These are phyloP conservation scores for Myxozyma kluyveri DNA, from an alignment of 805 yeast genomes.

Conservation along the genomic window DNA sequence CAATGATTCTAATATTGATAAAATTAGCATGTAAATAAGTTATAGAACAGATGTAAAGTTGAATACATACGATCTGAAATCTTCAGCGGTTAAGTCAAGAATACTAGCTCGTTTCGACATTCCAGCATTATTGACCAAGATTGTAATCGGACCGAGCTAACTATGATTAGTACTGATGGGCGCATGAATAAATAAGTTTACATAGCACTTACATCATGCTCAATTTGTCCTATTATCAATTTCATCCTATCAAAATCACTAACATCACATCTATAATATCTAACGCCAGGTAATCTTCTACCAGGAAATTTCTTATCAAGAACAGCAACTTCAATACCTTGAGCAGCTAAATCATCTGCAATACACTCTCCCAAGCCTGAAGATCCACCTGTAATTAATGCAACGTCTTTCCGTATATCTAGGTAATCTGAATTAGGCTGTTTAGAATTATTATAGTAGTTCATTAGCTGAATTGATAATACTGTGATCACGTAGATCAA, in stretches of 20 bases:
- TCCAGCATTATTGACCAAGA: slow-evolving; percentile 85
- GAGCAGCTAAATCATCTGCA: slow-evolving; percentile 45
- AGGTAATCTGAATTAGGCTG: not conserved
- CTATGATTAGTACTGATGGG: not conserved
- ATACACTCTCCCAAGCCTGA: slow-evolving; percentile 75
- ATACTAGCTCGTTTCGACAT: slow-evolving; percentile 56
- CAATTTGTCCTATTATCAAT: slow-evolving; percentile 43
- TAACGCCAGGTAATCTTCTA: slow-evolving; percentile 43
- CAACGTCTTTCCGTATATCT: slow-evolving; percentile 49
- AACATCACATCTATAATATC: slow-evolving; percentile 70
- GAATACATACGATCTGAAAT: slow-evolving; percentile 48
- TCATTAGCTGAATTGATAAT: no score
- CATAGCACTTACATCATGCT: slow-evolving; percentile 29
- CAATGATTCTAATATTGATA: slow-evolving; percentile 43
- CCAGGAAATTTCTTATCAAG: slow-evolving; percentile 52
- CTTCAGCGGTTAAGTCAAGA: slow-evolving; percentile 52
- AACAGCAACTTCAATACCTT: slow-evolving; percentile 55
- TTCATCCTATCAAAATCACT: slow-evolving; percentile 49
- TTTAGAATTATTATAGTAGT: no score
- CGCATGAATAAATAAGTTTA: not conserved
- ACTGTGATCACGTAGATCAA: slow-evolving; percentile 18
- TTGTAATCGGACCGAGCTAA: slow-evolving; percentile 58
- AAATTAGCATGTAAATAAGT: not conserved
- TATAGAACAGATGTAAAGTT: not conserved
- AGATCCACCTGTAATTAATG: slow-evolving; percentile 79